Conservation (phyloP, 2,329 filamentous ascomycete genomes). For the Calonectria pseudoreteaudii region DNA sequence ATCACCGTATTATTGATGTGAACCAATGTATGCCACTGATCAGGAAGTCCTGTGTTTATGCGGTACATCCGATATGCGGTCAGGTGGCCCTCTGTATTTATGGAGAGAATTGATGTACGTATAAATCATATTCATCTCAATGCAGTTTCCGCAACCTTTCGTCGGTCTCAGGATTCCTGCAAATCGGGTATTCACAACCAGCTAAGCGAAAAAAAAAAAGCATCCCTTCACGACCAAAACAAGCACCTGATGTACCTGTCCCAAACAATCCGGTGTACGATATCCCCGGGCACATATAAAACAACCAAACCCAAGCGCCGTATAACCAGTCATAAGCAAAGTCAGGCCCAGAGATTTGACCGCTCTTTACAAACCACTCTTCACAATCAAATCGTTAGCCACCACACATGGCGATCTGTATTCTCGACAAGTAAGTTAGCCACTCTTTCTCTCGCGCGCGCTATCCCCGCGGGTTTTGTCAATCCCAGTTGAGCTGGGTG, state of each 20-base stretch:
- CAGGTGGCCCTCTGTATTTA: not conserved
- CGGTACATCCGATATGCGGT: not conserved
- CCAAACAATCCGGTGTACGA: not conserved
- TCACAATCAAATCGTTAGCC: no score
- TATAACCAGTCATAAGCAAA: not conserved
- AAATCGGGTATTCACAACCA: not conserved
- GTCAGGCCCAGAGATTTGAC: not conserved
- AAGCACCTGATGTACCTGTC: not conserved
- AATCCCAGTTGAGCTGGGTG: constrained; percentile 53
- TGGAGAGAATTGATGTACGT: not conserved
- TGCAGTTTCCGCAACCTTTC: not conserved
- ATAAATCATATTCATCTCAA: not conserved
- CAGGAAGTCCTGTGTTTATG: not conserved
- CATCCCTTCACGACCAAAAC: not conserved
- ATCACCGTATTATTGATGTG: no score
- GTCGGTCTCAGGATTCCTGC: no score
- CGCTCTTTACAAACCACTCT: not conserved
- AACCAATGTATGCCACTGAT: not conserved
- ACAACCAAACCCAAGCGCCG: not conserved
- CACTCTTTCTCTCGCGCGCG: constrained; percentile 60
- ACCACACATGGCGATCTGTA: not conserved
- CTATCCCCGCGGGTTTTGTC: constrained; percentile 60
- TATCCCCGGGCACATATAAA: not conserved
- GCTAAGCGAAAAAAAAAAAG: not conserved
- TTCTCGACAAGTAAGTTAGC: constrained; percentile 18